Percentiles rank a stretch among this genome's conserved stretches.
Conservation (phyloP, 192 early-diverging fungal species). For the Coemansia reversa region DNA sequence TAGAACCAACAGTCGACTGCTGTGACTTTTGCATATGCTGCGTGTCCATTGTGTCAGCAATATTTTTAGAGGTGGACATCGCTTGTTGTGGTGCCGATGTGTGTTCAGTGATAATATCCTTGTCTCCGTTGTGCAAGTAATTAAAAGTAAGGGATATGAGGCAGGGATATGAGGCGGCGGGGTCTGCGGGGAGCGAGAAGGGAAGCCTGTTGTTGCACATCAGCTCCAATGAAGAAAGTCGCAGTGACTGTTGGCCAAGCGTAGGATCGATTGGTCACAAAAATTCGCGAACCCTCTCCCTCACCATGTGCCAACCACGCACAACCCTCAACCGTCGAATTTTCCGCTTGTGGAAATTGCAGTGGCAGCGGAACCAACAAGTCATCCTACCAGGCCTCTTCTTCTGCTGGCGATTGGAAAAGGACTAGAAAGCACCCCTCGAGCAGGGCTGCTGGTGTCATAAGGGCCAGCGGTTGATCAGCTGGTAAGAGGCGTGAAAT, state of each 20-base stretch:
- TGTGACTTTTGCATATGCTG: slow-evolving; percentile 17
- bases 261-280: slow-evolving; percentile 36
- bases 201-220: neutral
- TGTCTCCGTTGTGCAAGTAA: neutral
- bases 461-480: neutral
- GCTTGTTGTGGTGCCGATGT: neutral
- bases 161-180: neutral
- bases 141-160: slow-evolving; percentile 1
- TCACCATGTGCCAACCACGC: neutral
- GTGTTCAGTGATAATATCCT: neutral
- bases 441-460: neutral
- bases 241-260: neutral
- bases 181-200: neutral
- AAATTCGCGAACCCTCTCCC: slow-evolving; percentile 30
- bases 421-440: neutral
- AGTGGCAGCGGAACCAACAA: neutral
- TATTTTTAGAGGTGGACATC: slow-evolving; percentile 9
- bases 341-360: neutral
- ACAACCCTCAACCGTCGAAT: neutral
- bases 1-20: neutral
- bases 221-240: neutral
- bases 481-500: neutral
- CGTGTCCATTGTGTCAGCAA: slow-evolving; percentile 1
- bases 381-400: neutral
- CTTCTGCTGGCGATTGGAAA: neutral